Evolutionary conservation across 2,329 filamentous ascomycete genomes (phyloP).

Genomic region (Neoarthrinium moseri): DNA sequence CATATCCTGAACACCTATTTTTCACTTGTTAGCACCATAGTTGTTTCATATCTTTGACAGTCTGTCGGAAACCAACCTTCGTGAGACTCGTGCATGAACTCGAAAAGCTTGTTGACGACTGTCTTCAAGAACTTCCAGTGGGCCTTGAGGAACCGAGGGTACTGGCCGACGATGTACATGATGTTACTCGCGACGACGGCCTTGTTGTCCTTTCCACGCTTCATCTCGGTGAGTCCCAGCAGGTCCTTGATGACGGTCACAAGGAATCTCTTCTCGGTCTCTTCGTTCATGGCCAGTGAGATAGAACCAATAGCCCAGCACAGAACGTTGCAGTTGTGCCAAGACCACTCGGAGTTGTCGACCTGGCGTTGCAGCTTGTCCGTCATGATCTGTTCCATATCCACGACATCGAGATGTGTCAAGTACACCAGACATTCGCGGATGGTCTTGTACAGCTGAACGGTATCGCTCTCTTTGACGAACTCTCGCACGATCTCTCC

Average conservation of each 20-base stretch:
- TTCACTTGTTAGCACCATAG: conserved; percentile 23
- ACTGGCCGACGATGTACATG: conserved; percentile 99
- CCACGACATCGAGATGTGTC: conserved; percentile 94
- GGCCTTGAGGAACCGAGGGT: conserved; percentile 95
- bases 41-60: no score
- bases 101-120: conserved; percentile 98
- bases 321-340: conserved; percentile 98
- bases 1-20: conserved; percentile 91
- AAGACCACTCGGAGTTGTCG: conserved; percentile 95
- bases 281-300: conserved; percentile 98
- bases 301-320: conserved; percentile 99
- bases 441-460: conserved; percentile 98
- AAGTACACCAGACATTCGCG: conserved; percentile 95
- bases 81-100: conserved; percentile 99
- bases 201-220: conserved; percentile 99
- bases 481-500: conserved; percentile 98
- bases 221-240: conserved; percentile 96
- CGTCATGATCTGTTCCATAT: conserved; percentile 99
- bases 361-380: conserved; percentile 96
- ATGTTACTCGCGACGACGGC: conserved; percentile 98
- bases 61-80: conserved; percentile 69
- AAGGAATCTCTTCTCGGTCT: conserved; percentile 97
- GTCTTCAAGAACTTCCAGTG: conserved; percentile 99
- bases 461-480: conserved; percentile 98
- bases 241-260: conserved; percentile 99